phyloP scores from a whole-genome alignment of 345 rosid species.

The Carallia pectinifolia region DNA sequence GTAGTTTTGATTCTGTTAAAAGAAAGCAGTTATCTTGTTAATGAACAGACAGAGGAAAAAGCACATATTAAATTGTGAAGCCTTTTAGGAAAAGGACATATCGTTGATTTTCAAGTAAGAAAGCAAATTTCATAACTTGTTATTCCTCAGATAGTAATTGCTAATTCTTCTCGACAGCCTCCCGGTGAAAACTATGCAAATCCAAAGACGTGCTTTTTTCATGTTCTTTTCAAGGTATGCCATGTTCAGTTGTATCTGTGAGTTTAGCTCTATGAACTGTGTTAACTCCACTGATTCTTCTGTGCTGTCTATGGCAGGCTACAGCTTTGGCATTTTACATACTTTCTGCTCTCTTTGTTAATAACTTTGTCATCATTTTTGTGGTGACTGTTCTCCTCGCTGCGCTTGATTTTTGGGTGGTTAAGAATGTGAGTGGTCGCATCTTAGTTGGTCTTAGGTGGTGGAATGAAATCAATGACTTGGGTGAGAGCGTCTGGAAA shows the following conservation, averaged over 20 bases:
- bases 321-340: conserved; percentile 92
- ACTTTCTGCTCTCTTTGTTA: conserved; percentile 72
- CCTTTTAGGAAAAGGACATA: too few relatives aligned
- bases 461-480: conserved; percentile 99
- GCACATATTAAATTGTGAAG: too few relatives aligned
- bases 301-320: conserved; percentile 51
- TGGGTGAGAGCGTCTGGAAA: conserved; percentile 97
- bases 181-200: conserved; percentile 92
- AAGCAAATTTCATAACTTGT: neutral
- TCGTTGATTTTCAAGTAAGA: too few relatives aligned
- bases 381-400: conserved; percentile 96
- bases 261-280: conserved; percentile 9
- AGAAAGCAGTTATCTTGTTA: too few relatives aligned
- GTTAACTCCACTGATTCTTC: neutral
- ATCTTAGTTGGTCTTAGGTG: conserved; percentile 98
- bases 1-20: too few relatives aligned
- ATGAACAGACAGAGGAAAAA: too few relatives aligned
- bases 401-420: conserved; percentile 71
- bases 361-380: conserved; percentile 91
- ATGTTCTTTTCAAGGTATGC: conserved; percentile 65
- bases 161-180: conserved; percentile 48
- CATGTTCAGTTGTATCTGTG: neutral
- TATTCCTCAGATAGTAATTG: neutral
- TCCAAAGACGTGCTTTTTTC: conserved; percentile 93
- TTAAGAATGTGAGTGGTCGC: conserved; percentile 98